phyloP scores from a whole-genome alignment of 768 basidiomycete genomes.

The Polyporus arcularius region DNA sequence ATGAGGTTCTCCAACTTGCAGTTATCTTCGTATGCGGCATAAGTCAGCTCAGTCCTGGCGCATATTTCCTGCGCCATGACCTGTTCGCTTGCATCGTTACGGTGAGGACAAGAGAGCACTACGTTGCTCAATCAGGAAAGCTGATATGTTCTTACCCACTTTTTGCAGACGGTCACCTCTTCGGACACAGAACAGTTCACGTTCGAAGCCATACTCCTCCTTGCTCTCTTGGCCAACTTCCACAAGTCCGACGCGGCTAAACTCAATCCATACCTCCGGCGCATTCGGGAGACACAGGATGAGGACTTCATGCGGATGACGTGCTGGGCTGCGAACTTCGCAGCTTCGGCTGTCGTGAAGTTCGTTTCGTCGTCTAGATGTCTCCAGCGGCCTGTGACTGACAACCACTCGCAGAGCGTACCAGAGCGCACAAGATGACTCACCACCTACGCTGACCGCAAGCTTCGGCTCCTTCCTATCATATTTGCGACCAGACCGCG shows the following conservation, averaged over 20 bases:
- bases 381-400: not conserved
- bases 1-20: constrained; percentile 56
- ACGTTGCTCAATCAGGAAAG: not conserved
- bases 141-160: not conserved
- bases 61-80: constrained; percentile 66
- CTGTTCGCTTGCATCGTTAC: constrained; percentile 54
- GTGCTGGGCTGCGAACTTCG: constrained; percentile 56
- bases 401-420: constrained; percentile 45
- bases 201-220: constrained; percentile 59
- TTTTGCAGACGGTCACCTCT: constrained; percentile 52
- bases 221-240: constrained; percentile 68
- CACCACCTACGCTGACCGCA: constrained; percentile 49
- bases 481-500: constrained; percentile 56
- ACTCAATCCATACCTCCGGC: constrained; percentile 64
- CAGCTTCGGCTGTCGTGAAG: constrained; percentile 53
- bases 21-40: constrained; percentile 60
- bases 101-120: constrained; percentile 34
- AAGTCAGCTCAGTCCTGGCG: constrained; percentile 66
- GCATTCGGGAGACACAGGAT: constrained; percentile 50
- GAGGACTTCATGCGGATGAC: constrained; percentile 55
- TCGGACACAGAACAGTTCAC: constrained; percentile 56
- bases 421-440: constrained; percentile 55
- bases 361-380: constrained; percentile 28
- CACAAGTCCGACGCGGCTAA: constrained; percentile 73
- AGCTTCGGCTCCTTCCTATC: constrained; percentile 53